These are phyloP conservation scores for Cicer yamashitae DNA, from an alignment of 306 rosid genomes.

Conservation along the genomic window DNA sequence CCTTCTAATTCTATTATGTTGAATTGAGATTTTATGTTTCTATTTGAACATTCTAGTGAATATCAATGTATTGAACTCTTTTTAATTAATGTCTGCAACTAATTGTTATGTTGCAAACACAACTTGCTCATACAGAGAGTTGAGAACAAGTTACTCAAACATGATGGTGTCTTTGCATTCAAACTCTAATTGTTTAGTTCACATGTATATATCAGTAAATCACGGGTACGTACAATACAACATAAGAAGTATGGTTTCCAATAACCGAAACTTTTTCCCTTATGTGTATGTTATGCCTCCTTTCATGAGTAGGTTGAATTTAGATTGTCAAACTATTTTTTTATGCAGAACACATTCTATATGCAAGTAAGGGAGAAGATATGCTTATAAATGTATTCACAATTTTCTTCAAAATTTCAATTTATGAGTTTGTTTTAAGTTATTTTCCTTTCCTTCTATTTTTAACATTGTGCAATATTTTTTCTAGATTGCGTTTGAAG, in stretches of 20 bases:
- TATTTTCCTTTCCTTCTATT: conserved; percentile 19
- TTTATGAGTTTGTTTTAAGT: conserved; percentile 33
- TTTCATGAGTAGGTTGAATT: conserved; percentile 1
- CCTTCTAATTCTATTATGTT: too few species aligned
- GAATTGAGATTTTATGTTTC: too few species aligned
- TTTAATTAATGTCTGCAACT: too few species aligned
- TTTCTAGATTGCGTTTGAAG: conserved; percentile 10
- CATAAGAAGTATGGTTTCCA: conserved; percentile 70
- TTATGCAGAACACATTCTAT: conserved; percentile 86
- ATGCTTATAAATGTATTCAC: conserved; percentile 15
- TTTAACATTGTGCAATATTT: conserved; percentile 19
- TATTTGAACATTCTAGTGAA: too few species aligned
- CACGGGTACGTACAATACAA: too few species aligned
- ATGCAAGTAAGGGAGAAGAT: conserved; percentile 80
- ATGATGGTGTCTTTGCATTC: too few species aligned
- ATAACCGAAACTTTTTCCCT: conserved; percentile 25
- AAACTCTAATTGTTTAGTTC: too few species aligned
- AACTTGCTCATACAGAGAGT: too few species aligned
- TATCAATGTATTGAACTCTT: too few species aligned
- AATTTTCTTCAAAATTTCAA: conserved; percentile 25
- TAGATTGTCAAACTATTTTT: conserved; percentile 6
- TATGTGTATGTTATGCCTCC: neutral
- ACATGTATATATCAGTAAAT: too few species aligned
- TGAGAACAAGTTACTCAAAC: too few species aligned
- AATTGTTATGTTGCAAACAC: too few species aligned